A percentile compares a stretch with the other conserved stretches of the same genome.
These are phyloP conservation scores for Termitomyces sp. DNA, from an alignment of 768 basidiomycete species.

Conservation along the genomic window DNA sequence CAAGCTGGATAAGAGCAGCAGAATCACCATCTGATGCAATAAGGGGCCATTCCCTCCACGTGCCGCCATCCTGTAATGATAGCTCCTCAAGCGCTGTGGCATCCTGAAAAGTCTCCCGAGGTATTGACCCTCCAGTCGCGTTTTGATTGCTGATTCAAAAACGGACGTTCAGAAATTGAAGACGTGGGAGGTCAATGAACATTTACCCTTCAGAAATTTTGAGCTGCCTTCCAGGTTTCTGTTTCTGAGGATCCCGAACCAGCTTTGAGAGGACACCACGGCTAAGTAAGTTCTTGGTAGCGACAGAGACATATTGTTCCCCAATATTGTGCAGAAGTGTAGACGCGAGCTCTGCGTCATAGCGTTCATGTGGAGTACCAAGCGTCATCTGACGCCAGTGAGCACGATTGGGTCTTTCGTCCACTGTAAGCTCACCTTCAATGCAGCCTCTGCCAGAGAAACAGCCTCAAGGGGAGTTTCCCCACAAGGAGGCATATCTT, in stretches of 20 bases:
- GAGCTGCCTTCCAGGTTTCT: conserved; percentile 65
- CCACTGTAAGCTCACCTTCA: conserved; percentile 48
- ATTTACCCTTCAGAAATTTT: conserved; percentile 70
- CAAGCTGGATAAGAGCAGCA: conserved; percentile 70
- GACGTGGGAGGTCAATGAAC: background rate
- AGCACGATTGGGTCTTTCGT: background rate
- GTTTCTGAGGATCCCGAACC: conserved; percentile 55
- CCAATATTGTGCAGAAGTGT: conserved; percentile 52
- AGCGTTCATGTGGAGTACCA: conserved; percentile 65
- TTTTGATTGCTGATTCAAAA: conserved; percentile 52
- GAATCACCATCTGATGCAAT: conserved; percentile 78
- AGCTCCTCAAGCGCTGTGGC: conserved; percentile 60
- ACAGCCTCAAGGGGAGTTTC: conserved; percentile 32
- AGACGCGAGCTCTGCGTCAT: conserved; percentile 56
- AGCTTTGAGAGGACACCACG: conserved; percentile 65
- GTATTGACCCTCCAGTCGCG: conserved; percentile 57
- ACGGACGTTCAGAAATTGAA: background rate
- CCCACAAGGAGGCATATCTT: conserved; percentile 28
- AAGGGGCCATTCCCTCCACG: conserved; percentile 76
- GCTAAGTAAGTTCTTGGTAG: conserved; percentile 53
- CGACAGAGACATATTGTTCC: conserved; percentile 47
- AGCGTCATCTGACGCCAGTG: conserved; percentile 58
- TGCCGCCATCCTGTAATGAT: conserved; percentile 35
- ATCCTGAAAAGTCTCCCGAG: conserved; percentile 65
- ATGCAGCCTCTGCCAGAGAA: conserved; percentile 56